Evolutionary conservation across 768 basidiomycete genomes (phyloP).

Genomic region (Tulasnella sp.): DNA sequence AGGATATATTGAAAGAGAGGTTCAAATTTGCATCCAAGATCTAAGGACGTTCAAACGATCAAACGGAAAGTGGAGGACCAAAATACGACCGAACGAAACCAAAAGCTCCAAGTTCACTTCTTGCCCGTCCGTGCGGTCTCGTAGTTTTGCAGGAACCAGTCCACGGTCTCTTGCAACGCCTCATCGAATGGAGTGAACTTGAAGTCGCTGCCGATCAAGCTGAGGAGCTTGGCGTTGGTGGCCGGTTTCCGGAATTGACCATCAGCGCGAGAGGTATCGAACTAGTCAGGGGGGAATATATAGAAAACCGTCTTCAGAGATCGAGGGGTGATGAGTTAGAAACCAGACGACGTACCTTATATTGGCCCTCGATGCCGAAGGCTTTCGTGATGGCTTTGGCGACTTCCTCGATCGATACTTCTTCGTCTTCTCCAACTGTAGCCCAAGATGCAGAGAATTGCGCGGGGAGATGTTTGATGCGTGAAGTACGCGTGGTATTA

Average conservation of each 20-base stretch:
- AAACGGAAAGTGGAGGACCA: neutral
- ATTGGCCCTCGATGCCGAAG: slow-evolving; percentile 89
- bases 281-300: neutral
- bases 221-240: slow-evolving; percentile 80
- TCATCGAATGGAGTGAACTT: slow-evolving; percentile 87
- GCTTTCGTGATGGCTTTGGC: slow-evolving; percentile 87
- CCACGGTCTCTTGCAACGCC: slow-evolving; percentile 74
- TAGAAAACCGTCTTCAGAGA: neutral
- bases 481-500: no score
- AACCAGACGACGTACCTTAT: slow-evolving; percentile 48
- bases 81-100: no score
- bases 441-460: slow-evolving; percentile 6
- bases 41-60: no score
- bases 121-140: slow-evolving; percentile 61
- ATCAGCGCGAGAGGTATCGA: slow-evolving; percentile 42
- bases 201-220: slow-evolving; percentile 64
- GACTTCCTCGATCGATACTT: slow-evolving; percentile 87
- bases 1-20: no score
- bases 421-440: slow-evolving; percentile 85
- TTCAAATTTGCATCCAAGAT: no score
- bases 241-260: slow-evolving; percentile 75
- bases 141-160: slow-evolving; percentile 86
- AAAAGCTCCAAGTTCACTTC: neutral
- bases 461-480: neutral
- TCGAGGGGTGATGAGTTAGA: neutral